Evolutionary conservation across 192 early-diverging fungal species (phyloP).

Genomic region (Coemansia sp.): DNA sequence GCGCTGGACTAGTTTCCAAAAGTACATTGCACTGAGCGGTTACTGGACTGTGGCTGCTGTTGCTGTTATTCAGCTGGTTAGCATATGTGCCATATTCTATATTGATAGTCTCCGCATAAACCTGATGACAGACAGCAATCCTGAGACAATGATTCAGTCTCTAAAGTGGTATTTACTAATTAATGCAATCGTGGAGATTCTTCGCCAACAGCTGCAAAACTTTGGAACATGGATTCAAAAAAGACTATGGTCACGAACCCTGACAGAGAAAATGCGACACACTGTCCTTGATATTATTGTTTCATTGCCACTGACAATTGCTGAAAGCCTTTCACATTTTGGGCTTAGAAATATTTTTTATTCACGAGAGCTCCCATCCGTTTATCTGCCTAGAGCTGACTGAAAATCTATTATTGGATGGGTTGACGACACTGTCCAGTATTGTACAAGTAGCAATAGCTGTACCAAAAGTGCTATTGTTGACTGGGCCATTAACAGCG

Average conservation of each 20-base stretch:
- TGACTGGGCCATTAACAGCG: neutral
- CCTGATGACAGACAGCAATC: conserved; percentile 31
- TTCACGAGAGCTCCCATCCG: neutral
- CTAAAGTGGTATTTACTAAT: conserved; percentile 21
- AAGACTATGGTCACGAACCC: conserved; percentile 7
- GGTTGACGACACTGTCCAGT: neutral
- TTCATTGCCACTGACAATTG: conserved; percentile 11
- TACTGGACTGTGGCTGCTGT: conserved; percentile 14
- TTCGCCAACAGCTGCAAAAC: conserved; percentile 10
- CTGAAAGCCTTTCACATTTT: conserved; percentile 9
- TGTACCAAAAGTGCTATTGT: neutral
- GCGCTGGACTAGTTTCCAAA: conserved; percentile 5
- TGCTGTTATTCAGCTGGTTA: conserved; percentile 7
- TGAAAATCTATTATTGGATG: neutral
- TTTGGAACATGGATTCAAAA: conserved; percentile 2
- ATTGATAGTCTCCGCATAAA: conserved; percentile 18
- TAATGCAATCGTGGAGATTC: conserved; percentile 20
- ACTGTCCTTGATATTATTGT: conserved; percentile 1
- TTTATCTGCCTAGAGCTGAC: neutral
- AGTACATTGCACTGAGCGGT: conserved; percentile 14
- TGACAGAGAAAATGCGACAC: conserved; percentile 6
- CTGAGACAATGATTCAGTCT: conserved; percentile 23
- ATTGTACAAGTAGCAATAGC: neutral
- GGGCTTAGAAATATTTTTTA: neutral
- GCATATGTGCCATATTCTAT: conserved; percentile 15